Evolutionary conservation across 805 yeast genomes (phyloP), one percentile per base, ranked within the genome.

Genomic region (Lipomyces kockii): DNA sequence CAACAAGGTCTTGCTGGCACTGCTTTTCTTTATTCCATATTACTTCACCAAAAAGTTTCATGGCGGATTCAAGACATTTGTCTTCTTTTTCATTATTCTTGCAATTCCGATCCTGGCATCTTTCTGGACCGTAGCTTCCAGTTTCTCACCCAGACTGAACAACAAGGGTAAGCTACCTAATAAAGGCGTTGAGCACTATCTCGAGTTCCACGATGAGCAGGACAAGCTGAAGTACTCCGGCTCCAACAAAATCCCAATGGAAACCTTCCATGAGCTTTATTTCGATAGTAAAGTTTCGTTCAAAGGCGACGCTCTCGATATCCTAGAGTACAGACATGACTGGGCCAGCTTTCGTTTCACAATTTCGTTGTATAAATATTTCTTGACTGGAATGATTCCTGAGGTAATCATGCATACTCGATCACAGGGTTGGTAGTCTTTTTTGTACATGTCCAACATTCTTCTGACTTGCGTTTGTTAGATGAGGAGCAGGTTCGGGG

Each of bases 401-500:
- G 97, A 92, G 81, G 96, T 92, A 66, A 89, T 92, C 74, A 78
- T 92, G 87, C 97, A 92, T 82, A 88, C 97, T 72, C 87, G 91
- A 78, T 89, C 96, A 25, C 97, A 92, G 82, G 69, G 66, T 43
- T 32, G 49, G 51, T 55, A 46, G 12, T 34, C 49, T 25, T 5
- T 20, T 8, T 37, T 11, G 3, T 9, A 37, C 12, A 11, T 11
- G 39, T 14, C 22, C 11, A 43, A 11, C 22, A 17, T 43, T 17
- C 49, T 17, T 17, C 49, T 43, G 22, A 43, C 49, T n/a, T 14
- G 11, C n/a, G 43, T 22, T 14, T 55, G 17, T 4, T 32, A 64
- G 97, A 92, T 78, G 97, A 92, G 82, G 97, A 92, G 81, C 97
- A 92, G 81, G 97, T 92, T 65, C 87, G 97, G 80, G 97, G 90